Base-by-base conservation (phyloP, 2,329 filamentous ascomycete genomes). In the Arthrobotrys sinensis region DNA sequence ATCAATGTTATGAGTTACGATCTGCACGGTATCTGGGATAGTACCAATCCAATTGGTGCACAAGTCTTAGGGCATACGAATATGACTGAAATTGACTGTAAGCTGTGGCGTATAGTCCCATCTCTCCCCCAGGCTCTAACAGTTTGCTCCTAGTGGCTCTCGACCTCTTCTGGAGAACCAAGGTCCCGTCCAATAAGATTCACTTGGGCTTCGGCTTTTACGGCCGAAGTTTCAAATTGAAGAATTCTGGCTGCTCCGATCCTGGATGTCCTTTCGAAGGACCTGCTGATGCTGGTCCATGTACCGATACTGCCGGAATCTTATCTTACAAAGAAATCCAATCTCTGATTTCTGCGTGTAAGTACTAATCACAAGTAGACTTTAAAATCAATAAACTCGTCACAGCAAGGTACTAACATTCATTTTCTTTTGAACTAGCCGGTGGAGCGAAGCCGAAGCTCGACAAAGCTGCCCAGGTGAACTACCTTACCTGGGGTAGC, bases 161-260 rank as follows among this genome's bases (percentile, higher is more conserved):
- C 1, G 81, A 84, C 62, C 80, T 83, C 0, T 63, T 84, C 1
- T 84, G 83, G 83, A 75, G 80, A 55, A 57, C 36, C 53, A 76
- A 76, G 16, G 66, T 76, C 19, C 46, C 48, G 19, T 67, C 76
- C 11, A 66, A 43, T 14, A 80, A 81, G 46, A 40, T 81, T 55
- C 64, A 67, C 62, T 65, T 81, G 53, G 81, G 81, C 4, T 65
- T 81, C 28, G 80, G 79, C 36, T 79, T 81, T 60, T 80, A 80
- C 45, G 80, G 80, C 12, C 80, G 80, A 38, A 75, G 71, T 52
- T 83, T 82, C 65, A 80, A 81, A 34, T 64, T 83, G 10, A 62
- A 73, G 1, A 81, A 82, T 57, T 60, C 75, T 0, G 65, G 38
- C 2, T 83, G 81, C 72, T 80, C 78, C 46, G 81, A 79, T 34